Evolutionary conservation across 2,329 filamentous ascomycete genomes (phyloP), one percentile per base, ranked within the genome.

Genomic region (Sodiomyces alkalinus): DNA sequence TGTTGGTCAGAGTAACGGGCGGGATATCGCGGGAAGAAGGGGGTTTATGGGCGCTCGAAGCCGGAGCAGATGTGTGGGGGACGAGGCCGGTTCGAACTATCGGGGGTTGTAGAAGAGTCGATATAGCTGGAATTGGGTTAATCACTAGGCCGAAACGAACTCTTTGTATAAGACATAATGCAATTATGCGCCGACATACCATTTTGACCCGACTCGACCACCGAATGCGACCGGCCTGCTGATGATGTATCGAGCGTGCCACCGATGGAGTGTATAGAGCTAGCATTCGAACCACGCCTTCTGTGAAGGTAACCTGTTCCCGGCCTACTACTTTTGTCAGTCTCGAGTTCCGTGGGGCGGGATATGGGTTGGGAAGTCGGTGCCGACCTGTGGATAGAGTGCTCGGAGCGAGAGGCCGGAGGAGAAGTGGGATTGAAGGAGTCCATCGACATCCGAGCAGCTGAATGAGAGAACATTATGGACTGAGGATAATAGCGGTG

Each of bases 21-120:
- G 87, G 87, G 20, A 98, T 98, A 47, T 98, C 87, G 50, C 73
- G 73, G 12, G 80, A 66, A 1, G 83, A 92, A 1, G 87, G 87
- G 10, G 81, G 76, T 41, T 78, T 87, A 44, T 90, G 81, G 10
- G 75, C 62, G 42, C 72, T 79, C n/a, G 72, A 71, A 7, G 58
- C 51, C 2, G 80, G 70, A 3, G 78, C 73, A 2, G 75, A 64
- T 1, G 77, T 78, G 50, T 92, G 79, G 14, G 86, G 80, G 30
- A 85, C 64, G 27, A 93, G 67, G 32, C 87, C 86, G 3, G 86
- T 92, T 38, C 87, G 74, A 32, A 92, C 74, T 40, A 93, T 92
- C 4, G 87, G 82, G 17, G 83, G 78, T 46, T 92, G 81, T 4
- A 96, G 68, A n/a, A 96, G 66, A 2, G 83, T 92, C 7, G 86